Evolutionary conservation across 495 filamentous ascomycete species (phyloP).

Genomic region (Chaetomidium leptoderma): DNA sequence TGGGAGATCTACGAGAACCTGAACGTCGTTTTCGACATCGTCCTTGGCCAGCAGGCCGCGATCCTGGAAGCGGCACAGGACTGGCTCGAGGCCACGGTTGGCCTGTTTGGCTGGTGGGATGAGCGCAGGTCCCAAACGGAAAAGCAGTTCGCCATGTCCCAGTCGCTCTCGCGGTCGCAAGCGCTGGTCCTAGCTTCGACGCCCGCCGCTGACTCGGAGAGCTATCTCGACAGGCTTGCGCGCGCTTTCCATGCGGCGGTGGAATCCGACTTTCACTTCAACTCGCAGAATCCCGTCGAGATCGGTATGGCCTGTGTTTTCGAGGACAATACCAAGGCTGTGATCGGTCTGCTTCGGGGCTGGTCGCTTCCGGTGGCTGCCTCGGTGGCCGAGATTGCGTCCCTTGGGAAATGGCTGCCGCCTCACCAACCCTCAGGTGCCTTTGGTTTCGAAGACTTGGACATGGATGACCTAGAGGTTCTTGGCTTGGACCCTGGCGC

Average conservation of each 20-base stretch:
- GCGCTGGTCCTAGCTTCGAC: conserved; percentile 34
- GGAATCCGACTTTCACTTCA: conserved; percentile 58
- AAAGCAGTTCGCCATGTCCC: conserved; percentile 23
- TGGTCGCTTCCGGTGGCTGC: conserved; percentile 75
- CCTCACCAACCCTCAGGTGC: conserved; percentile 37
- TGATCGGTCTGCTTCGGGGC: conserved; percentile 64
- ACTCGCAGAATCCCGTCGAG: conserved; percentile 66
- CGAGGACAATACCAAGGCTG: conserved; percentile 68
- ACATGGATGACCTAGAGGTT: conserved; percentile 53
- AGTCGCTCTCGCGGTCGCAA: conserved; percentile 38
- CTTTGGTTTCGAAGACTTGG: conserved; percentile 39
- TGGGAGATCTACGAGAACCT: conserved; percentile 82
- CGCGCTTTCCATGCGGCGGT: conserved; percentile 46
- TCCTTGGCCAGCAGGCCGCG: conserved; percentile 64
- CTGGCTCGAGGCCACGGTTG: conserved; percentile 82
- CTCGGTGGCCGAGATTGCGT: conserved; percentile 74
- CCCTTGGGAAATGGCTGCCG: conserved; percentile 69
- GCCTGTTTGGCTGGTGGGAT: conserved; percentile 83
- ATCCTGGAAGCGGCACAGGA: conserved; percentile 69
- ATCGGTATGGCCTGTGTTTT: conserved; percentile 74
- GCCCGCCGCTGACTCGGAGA: conserved; percentile 29
- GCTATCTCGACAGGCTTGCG: conserved; percentile 47
- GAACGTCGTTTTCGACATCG: conserved; percentile 65
- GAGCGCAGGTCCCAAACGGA: conserved; percentile 54
- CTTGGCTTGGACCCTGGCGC: conserved; percentile 45